phyloP scores from a whole-genome alignment of 1,139 yeast genomes.

The Pichia sp. region DNA sequence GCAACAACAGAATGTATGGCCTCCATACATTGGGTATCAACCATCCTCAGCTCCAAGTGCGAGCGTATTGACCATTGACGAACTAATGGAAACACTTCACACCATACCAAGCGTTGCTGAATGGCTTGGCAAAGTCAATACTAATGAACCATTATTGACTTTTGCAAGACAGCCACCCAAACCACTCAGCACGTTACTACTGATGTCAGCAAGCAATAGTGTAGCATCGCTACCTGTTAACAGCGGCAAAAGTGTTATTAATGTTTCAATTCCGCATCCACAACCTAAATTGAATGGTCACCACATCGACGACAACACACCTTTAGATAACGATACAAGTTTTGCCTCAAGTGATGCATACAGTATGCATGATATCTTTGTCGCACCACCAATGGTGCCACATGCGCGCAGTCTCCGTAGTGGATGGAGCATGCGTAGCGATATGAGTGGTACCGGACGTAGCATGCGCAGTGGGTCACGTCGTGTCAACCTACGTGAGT shows the following conservation, averaged over 20 bases:
- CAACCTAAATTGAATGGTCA: background rate
- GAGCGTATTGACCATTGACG: slow-evolving; percentile 2
- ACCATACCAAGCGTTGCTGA: slow-evolving; percentile 2
- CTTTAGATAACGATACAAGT: background rate
- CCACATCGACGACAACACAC: background rate
- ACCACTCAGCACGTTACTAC: slow-evolving; percentile 4
- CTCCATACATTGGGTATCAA: slow-evolving; percentile 9
- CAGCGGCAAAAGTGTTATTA: too few relatives aligned
- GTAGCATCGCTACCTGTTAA: slow-evolving; percentile 6
- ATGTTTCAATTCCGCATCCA: too few relatives aligned
- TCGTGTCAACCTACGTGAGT: slow-evolving; percentile 6
- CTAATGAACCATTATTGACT: slow-evolving; percentile 11
- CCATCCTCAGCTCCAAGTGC: slow-evolving; percentile 6
- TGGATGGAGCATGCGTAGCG: slow-evolving; percentile 7
- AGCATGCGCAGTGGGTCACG: slow-evolving; percentile 4
- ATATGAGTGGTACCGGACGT: too few relatives aligned
- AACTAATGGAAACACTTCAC: slow-evolving; percentile 1
- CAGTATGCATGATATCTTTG: too few relatives aligned
- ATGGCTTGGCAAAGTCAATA: slow-evolving; percentile 10
- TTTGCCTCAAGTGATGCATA: slow-evolving; percentile 1
- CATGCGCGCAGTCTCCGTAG: slow-evolving; percentile 9
- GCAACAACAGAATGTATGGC: slow-evolving; percentile 9
- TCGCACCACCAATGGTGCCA: too few relatives aligned
- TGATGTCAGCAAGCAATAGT: slow-evolving; percentile 13
- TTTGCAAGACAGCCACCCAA: slow-evolving; percentile 14